These are phyloP conservation scores for Kodamaea neixiangensis DNA, from an alignment of 805 yeast genomes.

Conservation along the genomic window DNA sequence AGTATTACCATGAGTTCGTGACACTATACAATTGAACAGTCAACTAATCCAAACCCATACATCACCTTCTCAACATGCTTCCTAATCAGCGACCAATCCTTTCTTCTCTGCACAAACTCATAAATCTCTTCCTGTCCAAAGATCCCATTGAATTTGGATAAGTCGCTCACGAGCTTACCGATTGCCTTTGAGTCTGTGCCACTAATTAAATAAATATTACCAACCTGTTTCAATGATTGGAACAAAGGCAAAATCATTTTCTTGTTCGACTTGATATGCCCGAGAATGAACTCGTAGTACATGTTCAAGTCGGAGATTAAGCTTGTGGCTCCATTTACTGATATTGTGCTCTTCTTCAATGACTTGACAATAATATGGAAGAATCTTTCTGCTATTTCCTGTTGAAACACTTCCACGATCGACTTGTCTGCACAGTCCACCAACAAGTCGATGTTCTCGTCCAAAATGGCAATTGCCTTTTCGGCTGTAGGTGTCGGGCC, in stretches of 20 bases:
- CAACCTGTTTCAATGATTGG: conserved; percentile 79
- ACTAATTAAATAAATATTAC: conserved; percentile 74
- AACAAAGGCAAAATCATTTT: conserved; percentile 74
- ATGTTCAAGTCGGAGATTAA: conserved; percentile 80
- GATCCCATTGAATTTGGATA: conserved; percentile 83
- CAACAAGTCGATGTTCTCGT: conserved; percentile 70
- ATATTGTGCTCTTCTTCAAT: conserved; percentile 68
- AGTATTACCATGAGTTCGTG: neutral
- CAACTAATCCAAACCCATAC: conserved; percentile 85
- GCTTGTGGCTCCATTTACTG: conserved; percentile 79
- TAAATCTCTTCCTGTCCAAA: conserved; percentile 93
- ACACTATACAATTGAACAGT: conserved; percentile 59
- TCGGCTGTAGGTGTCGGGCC: conserved; percentile 63
- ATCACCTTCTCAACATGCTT: conserved; percentile 89
- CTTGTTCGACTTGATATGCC: conserved; percentile 53
- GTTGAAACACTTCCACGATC: conserved; percentile 88
- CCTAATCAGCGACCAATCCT: conserved; percentile 80
- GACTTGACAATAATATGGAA: conserved; percentile 75
- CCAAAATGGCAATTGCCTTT: conserved; percentile 60
- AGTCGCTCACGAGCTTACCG: conserved; percentile 80
- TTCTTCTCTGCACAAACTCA: conserved; percentile 82
- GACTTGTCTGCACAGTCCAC: conserved; percentile 84
- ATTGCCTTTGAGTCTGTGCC: conserved; percentile 76
- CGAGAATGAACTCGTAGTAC: conserved; percentile 67
- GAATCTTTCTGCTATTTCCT: conserved; percentile 88